Base-by-base conservation (phyloP, 2,329 filamentous ascomycete genomes). In the Nemania sp. region DNA sequence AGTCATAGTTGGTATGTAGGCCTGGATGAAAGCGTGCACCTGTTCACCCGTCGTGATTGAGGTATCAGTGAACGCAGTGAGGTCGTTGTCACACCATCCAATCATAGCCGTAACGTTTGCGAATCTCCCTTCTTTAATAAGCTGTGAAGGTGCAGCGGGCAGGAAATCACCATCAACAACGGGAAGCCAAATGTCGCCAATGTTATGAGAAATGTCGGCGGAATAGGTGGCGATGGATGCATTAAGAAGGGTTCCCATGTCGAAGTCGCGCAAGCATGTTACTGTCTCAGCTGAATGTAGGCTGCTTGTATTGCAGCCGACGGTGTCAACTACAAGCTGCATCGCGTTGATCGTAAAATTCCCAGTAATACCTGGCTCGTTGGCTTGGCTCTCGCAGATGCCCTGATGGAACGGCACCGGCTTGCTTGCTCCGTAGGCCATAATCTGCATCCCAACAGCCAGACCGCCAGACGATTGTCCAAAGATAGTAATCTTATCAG, bases 131-230 rank as follows among this genome's bases (percentile, higher is more conserved):
- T 80, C 73, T 0, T 71, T 74, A 24, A 84, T 75, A 10, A 85
- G 78, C 62, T 77, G 72, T 6, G 81, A 83, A 1, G 84, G 81
- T 5, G 83, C 73, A 1, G 76, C 80, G 27, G 83, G 83, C n/a
- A 86, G 74, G 70, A 85, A 85, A 70, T 85, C 83, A 15, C 80
- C 81, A 66, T 87, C 84, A 0, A 86, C 82, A 0, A 77, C 80
- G 0, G 85, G 85, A 45, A 83, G 77, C 82, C 83, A 87, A 57
- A 85, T 81, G 62, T 87, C 85, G 13, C 85, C 85, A 47, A 81
- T 79, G 69, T 89, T 88, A 73, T 80, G 71, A 13, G 72, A 74
- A 80, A 80, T 78, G 56, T 81, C 82, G 5, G 70, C 73, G 8
- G 68, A 51, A 61, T 84, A 82, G 0, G 83, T 85, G 0, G 77